Conservation (phyloP, 2,329 filamentous ascomycete genomes). For the Septoria linicola region DNA sequence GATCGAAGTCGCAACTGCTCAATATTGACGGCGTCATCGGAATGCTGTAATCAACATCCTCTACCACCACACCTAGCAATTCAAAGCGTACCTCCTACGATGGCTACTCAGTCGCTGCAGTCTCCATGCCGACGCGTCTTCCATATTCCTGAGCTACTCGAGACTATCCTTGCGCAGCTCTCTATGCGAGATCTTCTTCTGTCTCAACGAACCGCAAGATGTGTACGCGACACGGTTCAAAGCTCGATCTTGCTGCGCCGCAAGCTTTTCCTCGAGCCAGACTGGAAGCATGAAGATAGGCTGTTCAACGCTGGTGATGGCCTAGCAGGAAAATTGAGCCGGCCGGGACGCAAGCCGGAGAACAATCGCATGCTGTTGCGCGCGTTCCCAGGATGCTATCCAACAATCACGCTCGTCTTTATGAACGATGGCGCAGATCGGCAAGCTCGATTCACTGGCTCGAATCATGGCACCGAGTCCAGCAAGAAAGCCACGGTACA, state of each 20-base stretch:
- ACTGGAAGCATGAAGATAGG: constrained; percentile 34
- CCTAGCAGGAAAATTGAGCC: constrained; percentile 13
- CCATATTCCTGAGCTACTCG: constrained; percentile 41
- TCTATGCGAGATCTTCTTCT: constrained; percentile 36
- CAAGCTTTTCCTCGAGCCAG: constrained; percentile 39
- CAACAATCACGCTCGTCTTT: constrained; percentile 37
- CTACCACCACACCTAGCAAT: not conserved
- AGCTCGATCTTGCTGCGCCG: constrained; percentile 34
- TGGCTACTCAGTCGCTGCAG: not conserved
- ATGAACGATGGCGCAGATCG: constrained; percentile 24
- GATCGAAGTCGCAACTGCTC: no score
- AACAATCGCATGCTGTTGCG: constrained; percentile 39
- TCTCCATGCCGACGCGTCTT: constrained; percentile 29
- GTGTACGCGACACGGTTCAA: constrained; percentile 33
- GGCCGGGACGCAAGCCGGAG: constrained; percentile 34
- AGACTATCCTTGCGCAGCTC: constrained; percentile 39
- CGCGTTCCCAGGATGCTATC: constrained; percentile 37
- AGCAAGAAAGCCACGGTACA: constrained; percentile 25
- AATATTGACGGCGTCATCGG: no score
- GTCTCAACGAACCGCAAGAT: constrained; percentile 34
- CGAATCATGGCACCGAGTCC: not conserved
- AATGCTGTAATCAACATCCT: no score
- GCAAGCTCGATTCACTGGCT: constrained; percentile 6
- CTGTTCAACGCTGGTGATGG: constrained; percentile 26
- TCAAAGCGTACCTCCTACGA: not conserved